Evolutionary conservation across 1,139 yeast species (phyloP), one percentile per base, ranked within the genome.

Genomic region (Pichia terricola): DNA sequence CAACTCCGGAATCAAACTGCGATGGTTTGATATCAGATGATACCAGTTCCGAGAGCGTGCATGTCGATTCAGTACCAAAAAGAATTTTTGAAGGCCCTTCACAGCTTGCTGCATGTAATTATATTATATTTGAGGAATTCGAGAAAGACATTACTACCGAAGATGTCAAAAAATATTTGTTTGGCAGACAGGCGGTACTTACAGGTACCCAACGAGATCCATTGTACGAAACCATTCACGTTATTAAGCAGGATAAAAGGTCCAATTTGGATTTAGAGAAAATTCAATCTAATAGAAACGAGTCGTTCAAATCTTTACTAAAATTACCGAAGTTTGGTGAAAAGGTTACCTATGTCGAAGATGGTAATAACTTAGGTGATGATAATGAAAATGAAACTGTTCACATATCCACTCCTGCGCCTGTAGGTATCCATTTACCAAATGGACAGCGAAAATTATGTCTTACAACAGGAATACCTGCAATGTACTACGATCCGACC

Each of bases 401-500:
- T 50, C 67, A 67, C 40, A 68, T 81, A 30, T 68, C 66, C 26
- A 79, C 89, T 3, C 76, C 77, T 56, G 86, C 85, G 5, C 91
- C 86, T 9, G 70, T 77, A n/a, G 94, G 86, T 35, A 77, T 81
- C 35, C 76, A 79, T 53, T 66, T 81, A 46, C 82, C 86, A n/a
- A 80, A 77, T 59, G 87, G 86, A 30, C 61, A 65, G 42, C 81
- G 79, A 63, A 77, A 77, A 61, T 68, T 70, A 47, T 89, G 97
- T 65, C 72, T 85, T 38, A 77, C 87, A 39, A 79, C 88, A 3
- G 95, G 95, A 11, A 73, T 75, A 39, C 82, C 81, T 45, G 94
- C 94, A 34, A 75, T 79, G 58, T 89, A 86, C 62, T 81, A 85
- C 53, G 96, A 89, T 65, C 96, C 96, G 0, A 73, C 77, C 38